A percentile compares a stretch with the other conserved stretches of the same genome.
These are phyloP conservation scores for Pisolithus tinctorius DNA, from an alignment of 768 basidiomycete genomes.

Conservation along the genomic window DNA sequence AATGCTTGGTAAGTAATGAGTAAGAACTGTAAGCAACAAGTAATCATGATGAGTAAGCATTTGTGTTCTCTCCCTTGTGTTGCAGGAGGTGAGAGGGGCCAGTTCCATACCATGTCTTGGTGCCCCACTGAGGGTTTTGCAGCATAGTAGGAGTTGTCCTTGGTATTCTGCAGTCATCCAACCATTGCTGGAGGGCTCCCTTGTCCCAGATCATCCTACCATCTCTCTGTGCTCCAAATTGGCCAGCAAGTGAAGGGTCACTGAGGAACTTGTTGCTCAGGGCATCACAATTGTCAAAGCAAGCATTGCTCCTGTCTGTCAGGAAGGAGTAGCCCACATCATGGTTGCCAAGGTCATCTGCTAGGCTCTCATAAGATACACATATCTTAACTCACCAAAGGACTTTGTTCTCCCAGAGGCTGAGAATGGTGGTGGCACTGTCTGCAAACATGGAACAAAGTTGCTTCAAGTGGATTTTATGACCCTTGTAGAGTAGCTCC, in stretches of 20 bases:
- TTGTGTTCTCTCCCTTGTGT: not conserved
- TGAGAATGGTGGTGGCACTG: not conserved
- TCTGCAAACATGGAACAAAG: not conserved
- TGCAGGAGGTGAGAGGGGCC: no score
- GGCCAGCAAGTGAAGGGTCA: no score
- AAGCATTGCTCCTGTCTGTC: not conserved
- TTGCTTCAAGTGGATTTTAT: not conserved
- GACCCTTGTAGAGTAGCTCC: conserved; percentile 1
- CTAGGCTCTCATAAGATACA: not conserved
- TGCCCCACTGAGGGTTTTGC: not conserved
- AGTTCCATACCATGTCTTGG: no score
- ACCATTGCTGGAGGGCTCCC: conserved; percentile 5
- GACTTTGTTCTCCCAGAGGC: conserved; percentile 13
- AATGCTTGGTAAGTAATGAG: no score
- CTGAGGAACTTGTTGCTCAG: no score
- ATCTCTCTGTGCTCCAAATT: no score
- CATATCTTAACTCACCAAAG: not conserved
- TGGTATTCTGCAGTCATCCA: not conserved
- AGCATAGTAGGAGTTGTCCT: not conserved
- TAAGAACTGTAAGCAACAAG: no score
- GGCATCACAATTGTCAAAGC: conserved; percentile 5
- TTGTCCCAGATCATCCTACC: no score
- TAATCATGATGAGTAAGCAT: no score
- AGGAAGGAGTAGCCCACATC: conserved; percentile 3
- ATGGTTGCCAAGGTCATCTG: not conserved